phyloP scores from a whole-genome alignment of 306 rosid species.

The Lupinus albus region DNA sequence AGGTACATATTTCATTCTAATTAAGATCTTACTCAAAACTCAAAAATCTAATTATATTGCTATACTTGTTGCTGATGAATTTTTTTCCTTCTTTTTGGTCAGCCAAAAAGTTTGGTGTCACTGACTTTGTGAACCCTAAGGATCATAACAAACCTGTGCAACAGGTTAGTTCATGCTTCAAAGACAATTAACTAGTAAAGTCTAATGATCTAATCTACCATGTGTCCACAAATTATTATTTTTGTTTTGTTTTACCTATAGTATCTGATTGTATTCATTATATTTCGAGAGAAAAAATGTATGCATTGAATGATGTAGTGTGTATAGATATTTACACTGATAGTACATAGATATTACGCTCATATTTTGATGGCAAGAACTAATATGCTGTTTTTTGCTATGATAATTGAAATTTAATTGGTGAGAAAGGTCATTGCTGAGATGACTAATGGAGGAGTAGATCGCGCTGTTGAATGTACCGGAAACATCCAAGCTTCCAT shows the following conservation, averaged over 20 bases:
- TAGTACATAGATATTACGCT: no score
- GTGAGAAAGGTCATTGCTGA: constrained; percentile 45
- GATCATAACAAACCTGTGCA: constrained; percentile 56
- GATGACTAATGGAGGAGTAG: constrained; percentile 64
- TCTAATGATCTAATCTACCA: no score
- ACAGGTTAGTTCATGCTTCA: constrained; percentile 37
- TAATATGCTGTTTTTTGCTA: no score
- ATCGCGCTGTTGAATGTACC: constrained; percentile 56
- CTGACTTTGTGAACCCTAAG: constrained; percentile 58
- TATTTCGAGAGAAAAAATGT: no score
- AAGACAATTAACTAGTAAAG: no score
- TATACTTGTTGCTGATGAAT: background rate
- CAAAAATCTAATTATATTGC: background rate
- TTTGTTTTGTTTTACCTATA: no score
- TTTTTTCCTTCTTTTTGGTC: background rate
- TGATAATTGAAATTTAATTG: no score
- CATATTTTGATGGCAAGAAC: no score
- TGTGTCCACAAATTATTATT: no score
- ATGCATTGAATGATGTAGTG: no score
- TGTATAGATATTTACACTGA: no score
- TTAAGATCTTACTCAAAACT: background rate
- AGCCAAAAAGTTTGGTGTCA: constrained; percentile 61
- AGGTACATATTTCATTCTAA: constrained; percentile 33
- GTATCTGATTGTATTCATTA: no score
- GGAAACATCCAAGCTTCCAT: constrained; percentile 38